A percentile compares a stretch with the other conserved stretches of the same genome.
Conservation (phyloP, 305 asterid genomes). For the Lippia alba region DNA sequence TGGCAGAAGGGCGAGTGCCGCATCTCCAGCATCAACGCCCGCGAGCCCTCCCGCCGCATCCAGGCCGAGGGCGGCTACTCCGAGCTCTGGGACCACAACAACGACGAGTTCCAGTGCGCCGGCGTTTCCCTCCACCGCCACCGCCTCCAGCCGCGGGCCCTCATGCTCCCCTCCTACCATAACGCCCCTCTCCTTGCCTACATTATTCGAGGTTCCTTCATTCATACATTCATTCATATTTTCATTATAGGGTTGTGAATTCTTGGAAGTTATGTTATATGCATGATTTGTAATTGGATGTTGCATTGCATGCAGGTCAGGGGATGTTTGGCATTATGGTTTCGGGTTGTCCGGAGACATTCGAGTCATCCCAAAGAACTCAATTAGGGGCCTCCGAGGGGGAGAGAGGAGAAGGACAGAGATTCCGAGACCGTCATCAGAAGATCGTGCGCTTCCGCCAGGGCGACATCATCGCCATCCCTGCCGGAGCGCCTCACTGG, state of each 20-base stretch:
- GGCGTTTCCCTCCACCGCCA: conserved; percentile 64
- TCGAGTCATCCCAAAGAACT: conserved; percentile 46
- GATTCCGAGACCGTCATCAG: conserved; percentile 56
- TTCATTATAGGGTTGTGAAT: too few relatives aligned
- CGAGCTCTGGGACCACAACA: conserved; percentile 57
- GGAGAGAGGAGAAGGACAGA: conserved; percentile 31
- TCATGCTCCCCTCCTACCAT: conserved; percentile 58
- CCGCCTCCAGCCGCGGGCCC: conserved; percentile 42
- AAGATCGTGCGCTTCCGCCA: conserved; percentile 46
- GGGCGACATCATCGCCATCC: conserved; percentile 65
- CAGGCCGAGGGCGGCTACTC: conserved; percentile 67
- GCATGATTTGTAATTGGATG: too few relatives aligned
- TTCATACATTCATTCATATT: too few relatives aligned
- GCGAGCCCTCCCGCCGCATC: conserved; percentile 43
- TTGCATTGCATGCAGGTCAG: conserved; percentile 45
- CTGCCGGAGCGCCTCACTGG: conserved; percentile 80
- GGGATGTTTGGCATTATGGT: conserved; percentile 52
- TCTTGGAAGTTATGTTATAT: too few relatives aligned
- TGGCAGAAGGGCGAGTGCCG: conserved; percentile 53
- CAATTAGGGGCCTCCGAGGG: neutral
- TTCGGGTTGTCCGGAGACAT: conserved; percentile 79
- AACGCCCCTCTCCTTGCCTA: conserved; percentile 58
- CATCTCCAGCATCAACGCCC: conserved; percentile 52
- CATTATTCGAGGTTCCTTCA: conserved; percentile 60
- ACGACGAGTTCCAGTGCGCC: conserved; percentile 64